Evolutionary conservation across 306 rosid species (phyloP).

Genomic region (Luffa aegyptiaca): DNA sequence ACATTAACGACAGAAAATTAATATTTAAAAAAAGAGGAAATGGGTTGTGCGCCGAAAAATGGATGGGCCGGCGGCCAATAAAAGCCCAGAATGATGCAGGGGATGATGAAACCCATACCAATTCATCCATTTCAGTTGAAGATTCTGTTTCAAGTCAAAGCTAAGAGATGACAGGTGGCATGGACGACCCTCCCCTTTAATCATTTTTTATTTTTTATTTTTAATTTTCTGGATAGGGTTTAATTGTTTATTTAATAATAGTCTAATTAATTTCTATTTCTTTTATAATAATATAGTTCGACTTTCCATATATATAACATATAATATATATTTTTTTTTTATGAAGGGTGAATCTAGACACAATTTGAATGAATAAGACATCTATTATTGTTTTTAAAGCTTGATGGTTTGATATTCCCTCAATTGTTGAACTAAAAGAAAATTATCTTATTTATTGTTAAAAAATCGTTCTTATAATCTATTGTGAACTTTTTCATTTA

Average conservation of each 20-base stretch:
- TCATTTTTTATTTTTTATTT: not conserved
- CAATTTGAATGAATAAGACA: too few species aligned
- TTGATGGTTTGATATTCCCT: too few species aligned
- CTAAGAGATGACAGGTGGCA: not conserved
- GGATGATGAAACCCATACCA: not conserved
- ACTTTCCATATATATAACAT: too few species aligned
- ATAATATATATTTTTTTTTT: too few species aligned
- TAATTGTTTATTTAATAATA: not conserved
- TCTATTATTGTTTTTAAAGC: too few species aligned
- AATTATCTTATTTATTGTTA: too few species aligned
- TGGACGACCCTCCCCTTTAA: not conserved
- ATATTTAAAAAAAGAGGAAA: not conserved
- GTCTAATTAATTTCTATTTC: not conserved
- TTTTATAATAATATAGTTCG: not conserved
- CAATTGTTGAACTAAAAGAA: too few species aligned
- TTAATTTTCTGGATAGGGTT: too few species aligned
- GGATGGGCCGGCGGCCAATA: not conserved
- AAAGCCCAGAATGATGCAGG: not conserved
- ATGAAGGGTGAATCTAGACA: too few species aligned
- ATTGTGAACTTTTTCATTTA: too few species aligned
- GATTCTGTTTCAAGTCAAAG: not conserved
- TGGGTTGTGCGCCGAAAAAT: not conserved
- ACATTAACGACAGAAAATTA: not conserved
- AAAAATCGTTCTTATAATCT: too few species aligned
- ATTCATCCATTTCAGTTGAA: not conserved